Conservation (phyloP, 1,284 basidiomycete species). For the Austropuccinia psidii region DNA sequence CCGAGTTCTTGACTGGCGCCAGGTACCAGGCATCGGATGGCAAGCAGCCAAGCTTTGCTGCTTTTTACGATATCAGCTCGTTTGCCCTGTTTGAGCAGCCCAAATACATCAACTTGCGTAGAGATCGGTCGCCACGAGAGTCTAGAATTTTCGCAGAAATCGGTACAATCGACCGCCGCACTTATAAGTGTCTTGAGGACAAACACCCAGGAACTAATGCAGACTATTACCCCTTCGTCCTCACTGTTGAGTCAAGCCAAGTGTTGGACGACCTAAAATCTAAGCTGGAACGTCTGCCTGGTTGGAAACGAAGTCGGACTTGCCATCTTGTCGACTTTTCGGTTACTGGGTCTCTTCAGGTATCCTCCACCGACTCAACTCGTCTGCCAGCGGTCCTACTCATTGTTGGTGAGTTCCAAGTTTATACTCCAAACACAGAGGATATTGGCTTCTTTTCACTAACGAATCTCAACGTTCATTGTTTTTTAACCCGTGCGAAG, state of each 20-base stretch:
- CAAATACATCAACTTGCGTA: conserved; percentile 46
- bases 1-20: conserved; percentile 44
- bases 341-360: background rate
- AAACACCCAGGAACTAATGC: background rate
- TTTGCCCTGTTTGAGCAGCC: conserved; percentile 45
- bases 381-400: background rate
- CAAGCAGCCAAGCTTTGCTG: conserved; percentile 43
- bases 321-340: conserved; percentile 5
- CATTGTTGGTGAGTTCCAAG: background rate
- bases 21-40: conserved; percentile 43
- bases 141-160: conserved; percentile 46
- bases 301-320: background rate
- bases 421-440: too few species aligned
- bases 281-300: background rate
- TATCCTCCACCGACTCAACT: background rate
- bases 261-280: background rate
- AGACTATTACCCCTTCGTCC: background rate
- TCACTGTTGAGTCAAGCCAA: conserved; percentile 4
- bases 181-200: conserved; percentile 44
- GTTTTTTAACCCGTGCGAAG: background rate
- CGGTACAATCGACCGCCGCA: conserved; percentile 47
- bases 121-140: conserved; percentile 46
- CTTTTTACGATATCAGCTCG: conserved; percentile 47
- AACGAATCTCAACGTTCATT: background rate
- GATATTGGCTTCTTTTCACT: background rate